Evolutionary conservation across 768 basidiomycete genomes (phyloP), one percentile per base, ranked within the genome.

Genomic region (Naganishia antarctica): DNA sequence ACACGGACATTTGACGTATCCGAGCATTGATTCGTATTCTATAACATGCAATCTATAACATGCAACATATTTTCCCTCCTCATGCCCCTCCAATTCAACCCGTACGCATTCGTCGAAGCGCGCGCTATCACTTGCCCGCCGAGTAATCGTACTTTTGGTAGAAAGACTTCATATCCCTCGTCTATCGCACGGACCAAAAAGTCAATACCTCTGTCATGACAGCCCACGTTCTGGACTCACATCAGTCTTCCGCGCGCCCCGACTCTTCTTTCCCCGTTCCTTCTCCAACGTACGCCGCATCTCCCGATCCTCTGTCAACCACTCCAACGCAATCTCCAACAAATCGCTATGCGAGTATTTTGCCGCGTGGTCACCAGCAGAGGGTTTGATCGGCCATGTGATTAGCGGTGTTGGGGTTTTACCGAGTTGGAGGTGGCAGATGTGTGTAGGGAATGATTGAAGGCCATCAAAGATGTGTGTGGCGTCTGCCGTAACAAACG

Each of bases 381-480:
- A 44, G 13, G 49, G 25, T 47, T 50, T 21, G 34, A 31, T 31
- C 2, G 86, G 85, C 91, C 92, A 97, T 7, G 84, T 72, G 15
- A 84, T 82, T 7, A 75, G 60, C 3, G 89, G 87, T 18, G 81
- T 80, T 4, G 79, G 78, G 1, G 83, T 85, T 13, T 85, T 80
- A 4, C 96, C 96, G 49, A 91, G 82, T 26, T 88, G 85, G 86
- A 99, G 88, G 74, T 98, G 96, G 4, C 86, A 85, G 65, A 98
- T 81, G 72, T 94, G 90, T 0, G 93, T 97, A 3, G 96, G 94
- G 80, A 94, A 97, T n/a, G 82, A 78, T 71, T 84, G 83, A 31
- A 98, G 78, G 12, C 93, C 94, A 75, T 98, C 94, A 69, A 92
- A 96, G 71, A 99, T 96, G 76, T 99, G 96, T 0, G 93, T 97